Conservation (phyloP, 305 asterid genomes). For the Fraxinus floribunda region DNA sequence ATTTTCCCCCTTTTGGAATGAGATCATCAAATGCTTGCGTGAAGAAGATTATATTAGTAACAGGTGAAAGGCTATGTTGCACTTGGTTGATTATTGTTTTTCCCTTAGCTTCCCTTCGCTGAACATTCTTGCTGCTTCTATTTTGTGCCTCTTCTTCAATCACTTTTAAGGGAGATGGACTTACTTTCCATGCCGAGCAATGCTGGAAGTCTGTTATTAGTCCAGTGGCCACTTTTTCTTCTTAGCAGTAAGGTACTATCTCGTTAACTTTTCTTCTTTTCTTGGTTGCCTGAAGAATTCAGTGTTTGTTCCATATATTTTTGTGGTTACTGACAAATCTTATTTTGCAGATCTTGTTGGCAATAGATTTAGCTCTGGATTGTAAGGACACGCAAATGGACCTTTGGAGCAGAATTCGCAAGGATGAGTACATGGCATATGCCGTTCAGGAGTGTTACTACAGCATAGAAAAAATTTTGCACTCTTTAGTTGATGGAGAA, state of each 20-base stretch:
- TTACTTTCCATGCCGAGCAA: conserved; percentile 99
- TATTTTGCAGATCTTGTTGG: conserved; percentile 74
- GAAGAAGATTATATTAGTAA: conserved; percentile 97
- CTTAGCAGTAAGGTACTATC: conserved; percentile 86
- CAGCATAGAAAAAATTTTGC: conserved; percentile 83
- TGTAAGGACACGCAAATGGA: conserved; percentile 92
- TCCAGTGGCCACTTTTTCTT: conserved; percentile 99
- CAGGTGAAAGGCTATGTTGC: conserved; percentile 48
- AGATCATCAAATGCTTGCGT: conserved; percentile 87
- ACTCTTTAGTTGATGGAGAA: conserved; percentile 91
- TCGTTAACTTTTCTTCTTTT: conserved; percentile 18
- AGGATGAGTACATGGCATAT: conserved; percentile 98
- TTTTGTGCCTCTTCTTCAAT: conserved; percentile 1
- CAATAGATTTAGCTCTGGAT: conserved; percentile 95
- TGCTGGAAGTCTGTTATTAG: conserved; percentile 80
- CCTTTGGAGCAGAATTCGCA: conserved; percentile 86
- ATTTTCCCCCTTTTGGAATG: conserved; percentile 99
- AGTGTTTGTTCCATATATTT: conserved; percentile 12
- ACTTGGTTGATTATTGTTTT: conserved; percentile 17
- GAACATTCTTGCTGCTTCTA: conserved; percentile 7
- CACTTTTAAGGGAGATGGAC: conserved; percentile 80
- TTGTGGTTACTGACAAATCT: conserved; percentile 18
- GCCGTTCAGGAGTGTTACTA: conserved; percentile 97
- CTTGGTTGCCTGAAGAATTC: conserved; percentile 21
- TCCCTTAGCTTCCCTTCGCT: conserved; percentile 6